Base-by-base conservation (phyloP, 1,139 yeast genomes). In the Sugiyamaella paludigena region DNA sequence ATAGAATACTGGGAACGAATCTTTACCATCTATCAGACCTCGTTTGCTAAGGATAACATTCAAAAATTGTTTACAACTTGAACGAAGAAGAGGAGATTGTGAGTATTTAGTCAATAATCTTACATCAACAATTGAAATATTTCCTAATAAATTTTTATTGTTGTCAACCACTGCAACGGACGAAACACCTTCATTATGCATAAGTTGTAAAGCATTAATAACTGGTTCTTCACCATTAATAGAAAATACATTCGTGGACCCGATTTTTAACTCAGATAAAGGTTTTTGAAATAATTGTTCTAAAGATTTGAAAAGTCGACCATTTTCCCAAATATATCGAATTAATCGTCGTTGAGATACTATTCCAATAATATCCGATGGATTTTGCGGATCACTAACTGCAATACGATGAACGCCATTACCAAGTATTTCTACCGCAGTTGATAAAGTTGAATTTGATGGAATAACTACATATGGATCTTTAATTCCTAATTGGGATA, bases 1-100 rank as follows among this genome's bases (percentile, higher is more conserved):
- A 67, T 91, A 96, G 77, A 92, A 92, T 43, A 92, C 91, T 12
- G 98, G 98, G 75, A 84, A 91, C 42, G 94, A 91, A 71, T 92
- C 98, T 69, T 91, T 89, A 48, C 96, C 96, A 64, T 89, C 92
- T 63, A 84, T 95, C 31, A 92, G 77, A 12, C 98, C 98, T 62
- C 96, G 83, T 55, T 84, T 84, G 59, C 87, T 84, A 56, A 92
- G 77, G 56, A 91, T 89, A 56, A 88, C 86, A 32, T 95, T 82
- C 52, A 92, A 81, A 64, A 91, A 92, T 67, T 87, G 92, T 62
- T 88, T 76, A 66, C 96, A 94, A 7, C 94, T 77, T 64, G 86
- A 83, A 62, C 84, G 84, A 51, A 92, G 75, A 56, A 87, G 72
- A 54, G 86, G 88, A 7, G 94, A 84, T 65, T 89, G 91, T 35